Conservation (phyloP, 2,329 filamentous ascomycete species). For the Colletotrichum endophyticum region DNA sequence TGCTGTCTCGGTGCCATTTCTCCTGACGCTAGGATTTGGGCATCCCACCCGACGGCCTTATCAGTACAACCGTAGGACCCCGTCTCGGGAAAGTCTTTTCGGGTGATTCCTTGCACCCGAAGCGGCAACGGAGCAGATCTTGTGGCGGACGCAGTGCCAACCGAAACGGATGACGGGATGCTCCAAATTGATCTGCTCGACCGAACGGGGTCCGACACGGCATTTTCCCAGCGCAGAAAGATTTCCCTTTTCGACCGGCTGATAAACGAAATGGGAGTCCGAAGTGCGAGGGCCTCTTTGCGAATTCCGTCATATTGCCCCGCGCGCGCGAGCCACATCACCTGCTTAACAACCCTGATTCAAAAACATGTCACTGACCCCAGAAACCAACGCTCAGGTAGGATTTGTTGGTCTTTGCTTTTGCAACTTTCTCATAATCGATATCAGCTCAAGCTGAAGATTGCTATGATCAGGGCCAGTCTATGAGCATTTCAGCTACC, state of each 20-base stretch:
- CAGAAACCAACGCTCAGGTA: neutral
- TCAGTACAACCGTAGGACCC: neutral
- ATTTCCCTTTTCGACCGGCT: neutral
- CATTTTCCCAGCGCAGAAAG: neutral
- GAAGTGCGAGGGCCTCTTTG: neutral
- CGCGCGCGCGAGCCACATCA: neutral
- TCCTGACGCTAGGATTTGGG: neutral
- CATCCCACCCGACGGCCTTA: neutral
- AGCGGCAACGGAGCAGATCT: neutral
- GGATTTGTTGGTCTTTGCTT: neutral
- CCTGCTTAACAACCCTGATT: neutral
- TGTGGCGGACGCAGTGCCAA: neutral
- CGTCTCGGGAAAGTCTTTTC: neutral
- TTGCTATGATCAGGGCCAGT: neutral
- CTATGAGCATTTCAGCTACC: neutral
- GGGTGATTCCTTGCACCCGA: neutral
- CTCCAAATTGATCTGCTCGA: neutral
- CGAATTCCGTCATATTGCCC: neutral
- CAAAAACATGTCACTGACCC: neutral
- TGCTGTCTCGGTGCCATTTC: neutral
- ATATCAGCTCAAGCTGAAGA: neutral
- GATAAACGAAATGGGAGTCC: neutral
- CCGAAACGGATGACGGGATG: neutral
- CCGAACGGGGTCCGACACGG: conserved; percentile 6
- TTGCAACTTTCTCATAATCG: neutral